Evolutionary conservation across 2,329 filamentous ascomycete species (phyloP).

Genomic region (Neonectria hederae): DNA sequence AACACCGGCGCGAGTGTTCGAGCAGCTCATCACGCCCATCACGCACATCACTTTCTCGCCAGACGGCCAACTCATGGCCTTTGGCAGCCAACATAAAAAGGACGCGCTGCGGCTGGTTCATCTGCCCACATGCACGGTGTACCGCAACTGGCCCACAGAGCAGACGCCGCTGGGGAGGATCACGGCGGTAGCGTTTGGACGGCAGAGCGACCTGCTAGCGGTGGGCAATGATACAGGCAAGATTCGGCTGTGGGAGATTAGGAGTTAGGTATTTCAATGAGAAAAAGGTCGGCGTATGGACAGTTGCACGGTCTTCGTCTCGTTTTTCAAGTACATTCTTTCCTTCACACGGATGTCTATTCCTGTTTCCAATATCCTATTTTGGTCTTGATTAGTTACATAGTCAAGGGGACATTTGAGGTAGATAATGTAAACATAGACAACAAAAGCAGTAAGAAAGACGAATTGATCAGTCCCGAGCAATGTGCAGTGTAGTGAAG

Average conservation of each 20-base stretch:
- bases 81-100: constrained; percentile 87
- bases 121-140: constrained; percentile 90
- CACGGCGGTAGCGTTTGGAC: constrained; percentile 75
- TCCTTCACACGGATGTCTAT: background rate
- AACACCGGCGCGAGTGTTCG: constrained; percentile 76
- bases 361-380: background rate
- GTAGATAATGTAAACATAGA: background rate
- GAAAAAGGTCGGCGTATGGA: constrained; percentile 35
- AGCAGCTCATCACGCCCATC: constrained; percentile 88
- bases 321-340: constrained; percentile 12
- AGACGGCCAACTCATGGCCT: constrained; percentile 88
- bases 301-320: background rate
- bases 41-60: constrained; percentile 83
- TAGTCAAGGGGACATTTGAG: background rate
- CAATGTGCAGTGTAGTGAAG: background rate
- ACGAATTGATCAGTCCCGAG: background rate
- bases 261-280: constrained; percentile 58
- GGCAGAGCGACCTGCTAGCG: constrained; percentile 74
- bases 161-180: constrained; percentile 89
- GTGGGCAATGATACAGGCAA: constrained; percentile 91
- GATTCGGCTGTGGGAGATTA: constrained; percentile 90
- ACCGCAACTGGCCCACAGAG: constrained; percentile 95
- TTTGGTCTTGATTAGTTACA: background rate
- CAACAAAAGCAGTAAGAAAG: background rate
- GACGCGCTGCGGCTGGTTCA: constrained; percentile 90